These are phyloP conservation scores for Colletotrichum brevisporum DNA, from an alignment of 2,329 filamentous ascomycete genomes.

Conservation along the genomic window DNA sequence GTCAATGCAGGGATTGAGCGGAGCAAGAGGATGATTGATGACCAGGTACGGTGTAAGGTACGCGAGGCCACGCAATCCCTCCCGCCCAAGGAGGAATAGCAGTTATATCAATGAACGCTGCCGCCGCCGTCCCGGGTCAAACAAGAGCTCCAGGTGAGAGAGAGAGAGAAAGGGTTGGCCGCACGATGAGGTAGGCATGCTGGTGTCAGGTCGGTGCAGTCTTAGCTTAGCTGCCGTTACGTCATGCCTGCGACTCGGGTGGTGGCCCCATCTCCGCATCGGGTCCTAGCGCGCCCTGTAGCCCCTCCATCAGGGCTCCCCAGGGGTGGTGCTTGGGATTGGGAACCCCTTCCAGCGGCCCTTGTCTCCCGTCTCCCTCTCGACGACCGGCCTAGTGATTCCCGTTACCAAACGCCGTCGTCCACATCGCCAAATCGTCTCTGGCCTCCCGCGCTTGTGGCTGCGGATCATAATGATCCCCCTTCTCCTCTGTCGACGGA, in stretches of 20 bases:
- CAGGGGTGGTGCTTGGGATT: not conserved
- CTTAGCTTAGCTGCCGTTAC: conserved; percentile 24
- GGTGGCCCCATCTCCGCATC: conserved; percentile 22
- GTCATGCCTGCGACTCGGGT: conserved; percentile 35
- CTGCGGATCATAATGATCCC: conserved; percentile 25
- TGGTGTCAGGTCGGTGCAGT: conserved; percentile 20
- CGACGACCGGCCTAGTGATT: not conserved
- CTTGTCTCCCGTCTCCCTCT: conserved; percentile 7
- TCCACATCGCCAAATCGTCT: conserved; percentile 7
- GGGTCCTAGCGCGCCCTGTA: conserved; percentile 24
- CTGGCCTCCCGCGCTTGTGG: conserved; percentile 16
- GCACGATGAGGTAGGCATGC: conserved; percentile 25
- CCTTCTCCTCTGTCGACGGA: conserved; percentile 9
- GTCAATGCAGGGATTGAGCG: not conserved
- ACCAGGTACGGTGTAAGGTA: not conserved
- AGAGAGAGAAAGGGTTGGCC: conserved; percentile 8
- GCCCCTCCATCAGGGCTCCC: conserved; percentile 1
- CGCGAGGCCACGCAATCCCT: not conserved
- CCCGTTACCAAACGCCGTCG: conserved; percentile 25
- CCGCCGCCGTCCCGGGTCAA: too few species aligned
- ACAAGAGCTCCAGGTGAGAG: not conserved
- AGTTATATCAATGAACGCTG: conserved; percentile 21
- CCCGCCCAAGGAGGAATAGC: conserved; percentile 2
- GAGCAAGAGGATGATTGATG: not conserved
- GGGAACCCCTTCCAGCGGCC: conserved; percentile 3